phyloP scores from a whole-genome alignment of 2,329 filamentous ascomycete species.

The Aspergillus latus region DNA sequence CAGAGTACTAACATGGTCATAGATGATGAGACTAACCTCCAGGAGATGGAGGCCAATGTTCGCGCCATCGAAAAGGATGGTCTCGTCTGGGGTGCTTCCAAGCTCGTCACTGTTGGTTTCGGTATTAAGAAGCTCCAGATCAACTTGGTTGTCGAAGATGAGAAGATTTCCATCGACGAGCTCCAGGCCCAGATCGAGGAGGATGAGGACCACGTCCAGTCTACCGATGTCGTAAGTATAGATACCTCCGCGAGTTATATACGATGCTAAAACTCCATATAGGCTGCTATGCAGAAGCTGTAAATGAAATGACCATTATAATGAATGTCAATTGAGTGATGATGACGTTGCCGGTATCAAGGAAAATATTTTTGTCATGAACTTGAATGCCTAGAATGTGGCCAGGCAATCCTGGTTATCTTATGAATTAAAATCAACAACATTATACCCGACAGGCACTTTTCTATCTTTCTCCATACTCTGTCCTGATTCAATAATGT shows the following conservation, averaged over 20 bases:
- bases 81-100: constrained; percentile 91
- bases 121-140: constrained; percentile 99
- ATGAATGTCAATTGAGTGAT: constrained; percentile 32
- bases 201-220: constrained; percentile 95
- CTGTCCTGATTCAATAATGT: too few relatives aligned
- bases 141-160: constrained; percentile 95
- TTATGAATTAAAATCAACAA: constrained; percentile 33
- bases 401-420: constrained; percentile 25
- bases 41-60: constrained; percentile 74
- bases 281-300: constrained; percentile 85
- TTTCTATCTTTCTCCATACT: background rate
- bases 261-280: constrained; percentile 20
- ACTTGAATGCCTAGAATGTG: constrained; percentile 31
- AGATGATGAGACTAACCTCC: constrained; percentile 95
- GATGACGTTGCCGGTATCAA: constrained; percentile 39
- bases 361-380: constrained; percentile 39
- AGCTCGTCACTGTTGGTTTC: constrained; percentile 87
- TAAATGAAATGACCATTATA: constrained; percentile 53
- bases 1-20: constrained; percentile 21
- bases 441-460: constrained; percentile 20
- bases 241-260: background rate
- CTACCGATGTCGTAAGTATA: constrained; percentile 70
- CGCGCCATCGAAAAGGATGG: constrained; percentile 86
- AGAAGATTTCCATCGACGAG: constrained; percentile 85
- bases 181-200: constrained; percentile 83